Base-by-base conservation (phyloP, 768 basidiomycete species). In the Phylloporus arenicola region DNA sequence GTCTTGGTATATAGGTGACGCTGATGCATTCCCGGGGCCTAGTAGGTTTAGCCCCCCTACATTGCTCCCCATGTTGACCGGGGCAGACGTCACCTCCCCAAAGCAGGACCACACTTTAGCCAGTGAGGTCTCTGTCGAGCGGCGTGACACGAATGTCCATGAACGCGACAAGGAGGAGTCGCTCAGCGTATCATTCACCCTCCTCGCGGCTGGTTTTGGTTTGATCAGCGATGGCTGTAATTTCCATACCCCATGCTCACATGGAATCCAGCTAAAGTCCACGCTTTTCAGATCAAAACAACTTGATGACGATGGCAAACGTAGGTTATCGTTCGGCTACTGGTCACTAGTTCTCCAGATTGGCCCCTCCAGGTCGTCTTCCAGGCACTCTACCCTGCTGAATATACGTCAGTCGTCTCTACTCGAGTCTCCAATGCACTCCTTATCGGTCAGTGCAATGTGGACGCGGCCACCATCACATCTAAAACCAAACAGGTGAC, bases 341-440 rank as follows among this genome's bases (percentile, higher is more conserved):
- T 5, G 7, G 6, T 29, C 8, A 29, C 27, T 29, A 1, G 9
- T 29, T 29, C 27, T 29, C 8, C 7, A 7, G 27, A 29, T 29
- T 6, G 27, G 22, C 22, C 5, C 22, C 22, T 24, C 33, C 51
- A 83, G 81, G 83, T 85, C 22, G 70, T 84, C 12, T 82, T 86
- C 71, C 80, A 76, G 61, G 69, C 68, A 51, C 67, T 87, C 11
- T 86, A 86, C 61, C 80, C 83, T 3, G 71, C 64, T 16, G 70
- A 71, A 3, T 88, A 88, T 59, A 85, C 81, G 0, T 62, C 80
- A 1, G 53, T 61, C 3, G 75, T 83, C 31, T 83, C 83, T 11
- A 89, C 87, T 4, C 76, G 80, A 33, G 81, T 88, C 3, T 83
- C 81, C 2, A 88, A 88, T 61, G 67, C 87, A 3, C 72, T 88